Evolutionary conservation across 495 filamentous ascomycete species (phyloP).

Genomic region (Coniosporium apollinis): DNA sequence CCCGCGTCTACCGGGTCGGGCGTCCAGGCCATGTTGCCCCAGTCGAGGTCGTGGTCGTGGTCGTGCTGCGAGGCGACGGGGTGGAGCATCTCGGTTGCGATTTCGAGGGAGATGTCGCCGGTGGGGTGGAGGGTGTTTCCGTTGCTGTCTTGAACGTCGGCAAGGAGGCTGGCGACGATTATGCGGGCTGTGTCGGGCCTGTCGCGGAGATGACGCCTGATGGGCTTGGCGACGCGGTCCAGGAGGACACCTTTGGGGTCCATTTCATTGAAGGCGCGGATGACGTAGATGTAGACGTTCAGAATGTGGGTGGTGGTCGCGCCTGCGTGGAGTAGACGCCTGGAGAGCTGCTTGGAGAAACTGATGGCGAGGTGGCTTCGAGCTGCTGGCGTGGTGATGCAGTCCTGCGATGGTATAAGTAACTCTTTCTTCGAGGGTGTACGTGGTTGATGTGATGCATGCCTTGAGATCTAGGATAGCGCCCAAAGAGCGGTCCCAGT

Average conservation of each 20-base stretch:
- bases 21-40: conserved; percentile 78
- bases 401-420: conserved; percentile 16
- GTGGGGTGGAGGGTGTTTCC: conserved; percentile 7
- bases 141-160: conserved; percentile 39
- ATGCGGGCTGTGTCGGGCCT: conserved; percentile 83
- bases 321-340: conserved; percentile 71
- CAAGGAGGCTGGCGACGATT: conserved; percentile 71
- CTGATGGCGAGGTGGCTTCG: conserved; percentile 46
- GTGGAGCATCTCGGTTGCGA: conserved; percentile 58
- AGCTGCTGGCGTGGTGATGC: conserved; percentile 39
- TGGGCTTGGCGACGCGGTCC: conserved; percentile 63
- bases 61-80: conserved; percentile 30
- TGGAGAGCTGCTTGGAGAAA: conserved; percentile 51
- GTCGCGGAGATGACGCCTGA: conserved; percentile 78
- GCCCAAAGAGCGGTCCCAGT: conserved; percentile 59
- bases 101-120: conserved; percentile 44
- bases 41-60: conserved; percentile 59
- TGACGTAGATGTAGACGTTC: conserved; percentile 79
- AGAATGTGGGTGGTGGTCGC: conserved; percentile 80
- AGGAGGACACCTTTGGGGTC: conserved; percentile 86
- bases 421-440: too few species aligned
- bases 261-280: conserved; percentile 72
- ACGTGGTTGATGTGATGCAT: conserved; percentile 13
- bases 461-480: conserved; percentile 64
- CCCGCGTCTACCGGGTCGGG: conserved; percentile 88